Base-by-base conservation (phyloP, 1,139 yeast species). In the Kurtzmaniella quercitrusa region DNA sequence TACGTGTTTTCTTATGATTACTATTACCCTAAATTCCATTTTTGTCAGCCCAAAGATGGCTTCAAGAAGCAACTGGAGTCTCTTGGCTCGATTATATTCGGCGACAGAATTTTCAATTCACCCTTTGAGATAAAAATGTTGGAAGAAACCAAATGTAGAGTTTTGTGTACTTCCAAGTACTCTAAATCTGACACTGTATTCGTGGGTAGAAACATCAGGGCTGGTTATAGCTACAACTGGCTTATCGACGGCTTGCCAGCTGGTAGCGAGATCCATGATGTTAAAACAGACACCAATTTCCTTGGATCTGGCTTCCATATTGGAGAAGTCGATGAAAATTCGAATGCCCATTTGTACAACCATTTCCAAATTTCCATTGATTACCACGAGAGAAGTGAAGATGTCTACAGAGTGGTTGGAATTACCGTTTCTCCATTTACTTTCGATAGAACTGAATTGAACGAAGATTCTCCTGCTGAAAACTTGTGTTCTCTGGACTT, bases 201-300 rank as follows among this genome's bases (percentile, higher is more conserved):
- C 59, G 87, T 90, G 41, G 83, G 82, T 60, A 75, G 85, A 55
- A 78, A 86, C 57, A 85, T 93, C 52, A 74, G 82, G 52, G 89
- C 90, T 42, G 91, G 93, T 5, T 93, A 88, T 62, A 79, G 77
- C 58, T 87, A 88, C 63, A 91, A 93, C 60, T 93, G 98, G 98
- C 73, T 91, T 45, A 71, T 93, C 48, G 99, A 93, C 63, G 97
- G 98, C 1, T 77, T 93, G 52, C 98, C 98, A 17, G 96, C 93
- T 16, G 96, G 96, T 3, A 77, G 76, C 55, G 61, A 63, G 43
- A 66, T 80, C 33, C 64, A 72, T 40, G 90, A 84, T 60, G 58
- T 58, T 43, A 76, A 78, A 54, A 82, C 87, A n/a, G 57, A 77
- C 17, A 55, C 79, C 10, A 70, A 75, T 34, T 86, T 82, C 60